Evolutionary conservation across 352 stramenopile species (phyloP), one percentile per base, ranked within the genome.

Genomic region (Phytophthora lateralis): DNA sequence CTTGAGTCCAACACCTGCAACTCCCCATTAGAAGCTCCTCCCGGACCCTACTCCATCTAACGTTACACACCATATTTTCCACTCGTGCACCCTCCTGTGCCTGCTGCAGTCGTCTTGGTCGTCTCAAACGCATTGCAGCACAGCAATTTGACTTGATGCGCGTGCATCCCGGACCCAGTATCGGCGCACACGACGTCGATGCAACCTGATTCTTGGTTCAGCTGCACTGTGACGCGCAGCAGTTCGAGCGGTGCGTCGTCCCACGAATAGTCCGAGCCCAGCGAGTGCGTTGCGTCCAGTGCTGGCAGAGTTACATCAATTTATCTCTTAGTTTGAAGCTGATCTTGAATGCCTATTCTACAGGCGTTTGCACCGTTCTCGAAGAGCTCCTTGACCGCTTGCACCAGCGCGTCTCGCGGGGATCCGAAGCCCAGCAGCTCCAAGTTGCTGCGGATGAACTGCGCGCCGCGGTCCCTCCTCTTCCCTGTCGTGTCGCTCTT

Each of bases 321-420:
- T 37, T 7, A 11, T 20, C 2, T 20, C 12, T 46, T 48, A 37
- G 14, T 48, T 6, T 30, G 21, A 17, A 38, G 6, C 4, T 42
- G n/a, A 29, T 45, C 39, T 24, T 27, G 4, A 42, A 6, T 8
- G 44, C 21, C 6, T 47, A 26, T 45, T 30, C 14, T 57, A 32
- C 37, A 37, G 5, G 14, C 14, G 54, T 27, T 21, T 46, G 30
- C 27, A 91, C 85, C 81, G 56, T 94, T 94, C 58, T 94, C 85
- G 21, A 93, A 90, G 44, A 94, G 71, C 63, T 94, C 85, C 54
- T 93, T 93, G 9, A 89, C 78, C 9, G 78, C 73, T 62, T 94
- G 85, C 12, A 93, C 74, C 8, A 94, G 63, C 44, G 83, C 85
- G 29, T 89, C 76, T 24, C 64, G 68, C 41, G 65, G 55, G 15